Evolutionary conservation across 2,329 filamentous ascomycete genomes (phyloP), one percentile per base, ranked within the genome.

Genomic region (Fusarium albidum): DNA sequence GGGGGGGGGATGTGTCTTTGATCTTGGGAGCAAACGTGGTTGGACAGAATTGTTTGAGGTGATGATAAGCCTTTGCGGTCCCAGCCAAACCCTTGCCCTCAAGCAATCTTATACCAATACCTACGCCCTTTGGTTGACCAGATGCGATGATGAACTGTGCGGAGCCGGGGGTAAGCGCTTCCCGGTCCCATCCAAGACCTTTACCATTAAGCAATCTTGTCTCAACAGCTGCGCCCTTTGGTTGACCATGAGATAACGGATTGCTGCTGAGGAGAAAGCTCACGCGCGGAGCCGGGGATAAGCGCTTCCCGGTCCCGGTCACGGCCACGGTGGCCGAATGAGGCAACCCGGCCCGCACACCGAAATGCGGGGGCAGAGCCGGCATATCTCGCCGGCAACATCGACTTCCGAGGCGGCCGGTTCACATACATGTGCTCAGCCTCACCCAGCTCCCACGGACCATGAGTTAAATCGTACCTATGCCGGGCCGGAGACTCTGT

Each of bases 41-140:
- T n/a, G n/a, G n/a, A n/a, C n/a, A 14, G 12, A 10, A 21, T 35
- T 35, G 33, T 35, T 56, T 43, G 11, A 39, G 35, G 9, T 32
- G 28, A 40, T 42, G n/a, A 5, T 33, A 12, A 17, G 12, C 34
- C n/a, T 13, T 21, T 33, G 13, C 21, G 21, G 21, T 21, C 21
- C 12, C 6, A n/a, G 1, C 9, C 8, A 12, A 42, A 21, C 11
- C 26, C 13, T n/a, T 27, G n/a, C 37, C n/a, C 5, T 25, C 3
- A 14, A 7, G 25, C 17, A 33, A 35, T 47, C 41, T 60, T 61
- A 53, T 17, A 5, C 39, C 25, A 32, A 21, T n/a, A 21, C 21
- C 21, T 21, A 28, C 56, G 56, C 56, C 56, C 56, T 59, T 29
- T 15, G 25, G n/a, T 59, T 59, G 56, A 59, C 55, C 2, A 21